A percentile compares a stretch with the other conserved stretches of the same genome.
Conservation (phyloP, 257 asterid species). For the Echium plantagineum region DNA sequence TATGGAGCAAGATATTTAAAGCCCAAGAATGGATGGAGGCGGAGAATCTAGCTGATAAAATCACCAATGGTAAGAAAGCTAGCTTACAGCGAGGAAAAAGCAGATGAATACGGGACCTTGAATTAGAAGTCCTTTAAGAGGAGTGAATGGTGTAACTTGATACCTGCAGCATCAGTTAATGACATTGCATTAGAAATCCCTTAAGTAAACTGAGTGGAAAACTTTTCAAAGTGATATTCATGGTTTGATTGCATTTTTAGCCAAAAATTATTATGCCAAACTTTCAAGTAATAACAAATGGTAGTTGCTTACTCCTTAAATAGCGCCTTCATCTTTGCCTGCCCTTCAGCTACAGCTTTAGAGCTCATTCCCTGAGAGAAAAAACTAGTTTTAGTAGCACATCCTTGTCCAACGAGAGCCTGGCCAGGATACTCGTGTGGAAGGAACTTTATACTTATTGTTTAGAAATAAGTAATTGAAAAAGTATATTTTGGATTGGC, state of each 20-base stretch:
- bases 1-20: constrained; percentile 6
- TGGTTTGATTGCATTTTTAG: no score
- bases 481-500: no score
- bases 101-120: constrained; percentile 73
- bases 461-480: no score
- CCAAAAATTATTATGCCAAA: neutral
- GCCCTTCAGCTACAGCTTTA: constrained; percentile 74
- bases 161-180: constrained; percentile 61
- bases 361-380: constrained; percentile 61
- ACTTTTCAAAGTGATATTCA: no score
- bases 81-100: constrained; percentile 90
- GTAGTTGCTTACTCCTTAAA: constrained; percentile 55
- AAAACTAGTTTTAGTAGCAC: neutral
- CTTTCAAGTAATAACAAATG: neutral
- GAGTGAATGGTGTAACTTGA: constrained; percentile 81
- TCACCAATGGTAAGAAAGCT: constrained; percentile 8
- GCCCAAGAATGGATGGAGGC: constrained; percentile 2
- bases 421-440: neutral
- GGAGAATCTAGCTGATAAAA: neutral
- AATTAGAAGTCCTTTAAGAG: constrained; percentile 68
- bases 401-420: neutral
- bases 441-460: no score
- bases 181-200: no score
- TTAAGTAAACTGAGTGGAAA: no score
- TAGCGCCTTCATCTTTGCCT: constrained; percentile 41